A percentile compares a stretch with the other conserved stretches of the same genome.
These are phyloP conservation scores for Zymoseptoria passerinii DNA, from an alignment of 2,329 filamentous ascomycete genomes.

Conservation along the genomic window DNA sequence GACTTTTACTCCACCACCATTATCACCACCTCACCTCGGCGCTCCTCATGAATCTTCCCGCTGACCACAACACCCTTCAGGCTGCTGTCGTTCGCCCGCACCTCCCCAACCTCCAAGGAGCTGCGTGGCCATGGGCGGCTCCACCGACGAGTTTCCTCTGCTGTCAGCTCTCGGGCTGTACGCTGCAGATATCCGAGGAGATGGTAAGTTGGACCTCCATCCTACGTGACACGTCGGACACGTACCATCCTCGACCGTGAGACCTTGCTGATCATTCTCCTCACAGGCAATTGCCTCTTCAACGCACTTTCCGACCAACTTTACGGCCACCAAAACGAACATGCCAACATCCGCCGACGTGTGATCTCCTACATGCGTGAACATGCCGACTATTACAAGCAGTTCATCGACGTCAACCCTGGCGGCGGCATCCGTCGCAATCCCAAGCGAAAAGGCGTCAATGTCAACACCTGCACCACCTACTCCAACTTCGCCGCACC, in stretches of 20 bases:
- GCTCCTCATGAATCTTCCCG: background rate
- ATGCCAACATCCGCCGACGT: slow-evolving; percentile 49
- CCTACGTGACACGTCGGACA: background rate
- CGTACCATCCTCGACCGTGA: slow-evolving; percentile 6
- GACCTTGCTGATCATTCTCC: slow-evolving; percentile 1
- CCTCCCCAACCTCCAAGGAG: background rate
- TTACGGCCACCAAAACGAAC: slow-evolving; percentile 51
- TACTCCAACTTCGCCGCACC: slow-evolving; percentile 40
- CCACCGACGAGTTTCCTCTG: slow-evolving; percentile 45
- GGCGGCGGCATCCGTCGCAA: slow-evolving; percentile 49
- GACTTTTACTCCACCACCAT: background rate
- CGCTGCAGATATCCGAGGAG: slow-evolving; percentile 50
- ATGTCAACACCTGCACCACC: slow-evolving; percentile 36
- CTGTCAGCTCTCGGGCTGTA: slow-evolving; percentile 51
- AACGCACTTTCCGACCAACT: slow-evolving; percentile 60
- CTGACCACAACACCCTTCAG: background rate
- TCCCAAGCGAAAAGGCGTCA: slow-evolving; percentile 50
- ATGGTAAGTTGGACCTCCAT: slow-evolving; percentile 44
- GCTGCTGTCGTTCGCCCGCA: background rate
- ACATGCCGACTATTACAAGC: slow-evolving; percentile 54
- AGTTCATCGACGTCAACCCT: slow-evolving; percentile 50
- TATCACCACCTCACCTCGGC: background rate
- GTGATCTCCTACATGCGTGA: slow-evolving; percentile 56
- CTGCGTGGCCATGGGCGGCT: slow-evolving; percentile 1
- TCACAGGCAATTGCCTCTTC: slow-evolving; percentile 60